Evolutionary conservation across 805 yeast genomes (phyloP), one percentile per base, ranked within the genome.

Genomic region (Candida chauliodis): DNA sequence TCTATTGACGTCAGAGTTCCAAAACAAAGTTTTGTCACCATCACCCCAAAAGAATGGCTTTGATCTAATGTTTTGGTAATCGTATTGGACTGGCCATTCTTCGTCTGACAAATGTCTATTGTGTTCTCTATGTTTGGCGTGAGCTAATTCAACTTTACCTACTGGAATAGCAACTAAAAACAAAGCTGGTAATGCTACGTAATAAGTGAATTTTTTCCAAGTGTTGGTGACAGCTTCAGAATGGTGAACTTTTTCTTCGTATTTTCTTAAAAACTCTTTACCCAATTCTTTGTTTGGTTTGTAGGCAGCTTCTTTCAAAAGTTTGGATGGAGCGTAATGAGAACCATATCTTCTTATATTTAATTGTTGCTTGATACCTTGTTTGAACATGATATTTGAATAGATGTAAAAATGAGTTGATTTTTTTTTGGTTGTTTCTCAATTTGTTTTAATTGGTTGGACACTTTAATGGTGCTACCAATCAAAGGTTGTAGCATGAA

Each of bases 31-130:
- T 78, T 86, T 81, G 76, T 90, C 96, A 63, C 99, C 98, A 61
- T 93, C 91, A 61, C 99, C 99, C 98, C 98, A 93, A 83, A 89
- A 91, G 78, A 78, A 91, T 61, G 84, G 81, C 65, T 79, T 82
- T 60, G 64, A 61, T 79, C 98, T 87, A 54, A 89, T 65, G 77
- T 93, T 93, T 76, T 84, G 90, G 79, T 79, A 93, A 55, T 81
- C 90, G 73, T 86, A 86, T 68, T 84, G 93, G 45, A 64, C 70
- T 58, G 97, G 97, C 89, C 95, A 86, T 61, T 90, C 95, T 53
- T 83, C 91, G 62, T 90, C 97, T 23, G 88, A 63, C 42, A 87
- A 70, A 56, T 81, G 82, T 51, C 62, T 69, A 55, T 79, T 69
- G 66, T 84, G 93, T 61, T 75, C 76, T 73, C 93, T 80, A 76